Evolutionary conservation across 352 stramenopile species (phyloP), one percentile per base, ranked within the genome.

Genomic region (Phytophthora pluvialis): DNA sequence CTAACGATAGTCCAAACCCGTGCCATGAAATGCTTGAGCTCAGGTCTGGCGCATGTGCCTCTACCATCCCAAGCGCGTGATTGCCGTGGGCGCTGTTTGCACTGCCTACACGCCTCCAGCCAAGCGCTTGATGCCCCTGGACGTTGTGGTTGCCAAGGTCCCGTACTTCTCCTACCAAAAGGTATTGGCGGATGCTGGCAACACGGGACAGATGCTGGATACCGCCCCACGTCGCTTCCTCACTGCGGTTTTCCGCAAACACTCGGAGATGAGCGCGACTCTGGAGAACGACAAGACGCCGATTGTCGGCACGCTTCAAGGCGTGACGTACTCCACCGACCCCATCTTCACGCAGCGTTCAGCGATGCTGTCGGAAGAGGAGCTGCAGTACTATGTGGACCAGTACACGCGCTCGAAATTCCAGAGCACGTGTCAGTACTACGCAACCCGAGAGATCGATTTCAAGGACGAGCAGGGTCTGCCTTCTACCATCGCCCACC

Each of bases 91-190:
- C 16, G 74, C 80, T 15, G 59, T 94, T n/a, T 91, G 81, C 69
- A 94, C 85, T 28, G 81, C 85, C 13, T 91, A 89, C 67, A 80
- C 65, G 10, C 83, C 85, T 3, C 76, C 72, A n/a, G 39, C 58
- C 11, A 67, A 75, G 18, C 35, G 52, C 3, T 81, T 78, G 40
- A 50, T 89, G 11, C 54, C 73, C 5, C 36, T 86, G 11, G 76
- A 89, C 33, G 65, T 65, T 10, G 51, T 83, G 7, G 72, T 90
- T 8, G 70, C 83, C 31, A 67, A 75, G 15, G 38, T 83, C 43
- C 81, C 80, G 44, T 64, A 77, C 58, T 90, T 94, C 49, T 67
- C 72, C 32, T 94, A 94, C 73, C 80, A 90, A 38, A 82, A 84
- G 35, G 45, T 91, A 21, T 49, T 89, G 28, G 70, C 72, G 0